A percentile compares a stretch with the other conserved stretches of the same genome.
These are phyloP conservation scores for Jacaranda mimosifolia DNA, from an alignment of 257 asterid species.

Conservation along the genomic window DNA sequence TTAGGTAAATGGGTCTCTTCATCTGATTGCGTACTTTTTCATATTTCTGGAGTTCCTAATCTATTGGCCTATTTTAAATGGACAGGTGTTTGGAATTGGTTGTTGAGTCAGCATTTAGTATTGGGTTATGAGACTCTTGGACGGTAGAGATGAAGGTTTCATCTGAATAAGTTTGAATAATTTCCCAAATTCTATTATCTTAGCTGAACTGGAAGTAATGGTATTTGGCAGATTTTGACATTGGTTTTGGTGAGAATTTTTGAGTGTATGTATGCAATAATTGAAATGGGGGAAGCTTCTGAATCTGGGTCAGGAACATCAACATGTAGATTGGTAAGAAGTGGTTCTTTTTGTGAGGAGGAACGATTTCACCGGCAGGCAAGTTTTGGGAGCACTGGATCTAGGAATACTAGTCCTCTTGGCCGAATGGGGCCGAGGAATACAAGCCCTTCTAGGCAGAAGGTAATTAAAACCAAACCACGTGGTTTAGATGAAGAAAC, in stretches of 20 bases:
- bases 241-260: not conserved
- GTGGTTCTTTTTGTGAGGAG: conserved; percentile 63
- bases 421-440: conserved; percentile 85
- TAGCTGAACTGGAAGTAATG: not conserved
- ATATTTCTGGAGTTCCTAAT: conserved; percentile 19
- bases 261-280: conserved; percentile 29
- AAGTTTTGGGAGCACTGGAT: conserved; percentile 67
- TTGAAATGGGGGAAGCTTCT: conserved; percentile 69
- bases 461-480: conserved; percentile 84
- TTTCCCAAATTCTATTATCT: conserved; percentile 2
- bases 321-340: conserved; percentile 57
- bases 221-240: conserved; percentile 24
- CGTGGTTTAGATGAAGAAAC: conserved; percentile 97
- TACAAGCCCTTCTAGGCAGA: conserved; percentile 91
- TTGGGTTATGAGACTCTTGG: conserved; percentile 23
- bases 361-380: conserved; percentile 65
- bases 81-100: conserved; percentile 29
- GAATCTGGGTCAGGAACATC: conserved; percentile 58
- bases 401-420: conserved; percentile 88
- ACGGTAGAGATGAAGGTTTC: conserved; percentile 16
- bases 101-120: not conserved
- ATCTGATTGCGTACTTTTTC: conserved; percentile 32
- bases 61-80: conserved; percentile 7
- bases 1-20: conserved; percentile 16
- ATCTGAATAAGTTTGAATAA: not conserved